Evolutionary conservation across 257 asterid species (phyloP).

Genomic region (Sherardia arvensis): DNA sequence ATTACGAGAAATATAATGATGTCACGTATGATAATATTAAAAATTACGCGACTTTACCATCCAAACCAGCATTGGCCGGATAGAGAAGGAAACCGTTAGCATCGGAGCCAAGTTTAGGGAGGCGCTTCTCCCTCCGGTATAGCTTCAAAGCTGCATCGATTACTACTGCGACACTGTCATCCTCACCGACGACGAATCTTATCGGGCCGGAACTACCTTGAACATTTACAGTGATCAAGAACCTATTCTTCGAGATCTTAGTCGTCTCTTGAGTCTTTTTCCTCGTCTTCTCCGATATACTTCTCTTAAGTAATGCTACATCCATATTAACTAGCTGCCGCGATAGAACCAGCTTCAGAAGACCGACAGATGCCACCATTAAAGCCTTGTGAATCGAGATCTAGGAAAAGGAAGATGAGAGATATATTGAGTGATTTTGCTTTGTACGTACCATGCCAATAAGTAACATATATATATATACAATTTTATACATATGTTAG

Average conservation of each 20-base stretch:
- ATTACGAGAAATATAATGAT: too few species aligned
- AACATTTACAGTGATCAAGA: constrained; percentile 39
- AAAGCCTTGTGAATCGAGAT: too few species aligned
- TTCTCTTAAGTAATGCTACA: constrained; percentile 1
- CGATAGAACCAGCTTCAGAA: neutral
- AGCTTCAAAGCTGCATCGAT: constrained; percentile 30
- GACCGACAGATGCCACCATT: too few species aligned
- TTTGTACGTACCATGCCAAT: too few species aligned
- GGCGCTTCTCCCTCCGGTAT: constrained; percentile 46
- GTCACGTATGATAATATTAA: too few species aligned
- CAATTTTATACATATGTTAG: too few species aligned
- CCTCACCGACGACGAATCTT: constrained; percentile 39
- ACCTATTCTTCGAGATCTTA: too few species aligned
- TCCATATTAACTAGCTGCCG: constrained; percentile 14
- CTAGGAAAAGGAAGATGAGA: too few species aligned
- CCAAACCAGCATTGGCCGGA: constrained; percentile 30
- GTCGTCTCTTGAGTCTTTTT: constrained; percentile 12
- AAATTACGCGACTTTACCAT: constrained; percentile 38
- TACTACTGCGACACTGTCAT: constrained; percentile 33
- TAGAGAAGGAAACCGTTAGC: constrained; percentile 29
- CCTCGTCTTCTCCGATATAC: constrained; percentile 4
- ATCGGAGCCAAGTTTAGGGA: constrained; percentile 43
- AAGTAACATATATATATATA: too few species aligned
- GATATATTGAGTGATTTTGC: too few species aligned
- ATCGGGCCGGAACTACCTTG: constrained; percentile 59